Evolutionary conservation across 139 green algal genomes (phyloP).

Genomic region (Closterium sp.): DNA sequence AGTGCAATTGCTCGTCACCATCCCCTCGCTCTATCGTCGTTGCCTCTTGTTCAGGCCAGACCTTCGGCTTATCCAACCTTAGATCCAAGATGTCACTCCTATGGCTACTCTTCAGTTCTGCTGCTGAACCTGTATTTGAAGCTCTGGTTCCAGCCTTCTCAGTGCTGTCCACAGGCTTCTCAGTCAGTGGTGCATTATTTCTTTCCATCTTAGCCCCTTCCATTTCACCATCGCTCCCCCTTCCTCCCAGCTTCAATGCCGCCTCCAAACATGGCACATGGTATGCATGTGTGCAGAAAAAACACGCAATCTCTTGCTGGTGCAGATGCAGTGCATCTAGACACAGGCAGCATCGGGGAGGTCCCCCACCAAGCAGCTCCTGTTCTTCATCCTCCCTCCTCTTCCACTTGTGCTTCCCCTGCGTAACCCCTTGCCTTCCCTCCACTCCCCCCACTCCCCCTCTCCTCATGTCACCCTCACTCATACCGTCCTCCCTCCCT

Average conservation of each 20-base stretch:
- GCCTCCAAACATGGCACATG: slow-evolving; percentile 43
- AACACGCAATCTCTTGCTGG: slow-evolving; percentile 17
- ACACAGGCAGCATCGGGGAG: slow-evolving; percentile 44
- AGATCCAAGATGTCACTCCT: too few relatives aligned
- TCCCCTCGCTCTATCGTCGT: not conserved
- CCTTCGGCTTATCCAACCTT: not conserved
- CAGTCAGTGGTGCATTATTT: not conserved
- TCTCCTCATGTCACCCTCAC: slow-evolving; percentile 40
- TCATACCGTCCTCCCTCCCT: slow-evolving; percentile 77
- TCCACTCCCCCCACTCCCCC: not conserved
- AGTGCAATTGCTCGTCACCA: not conserved
- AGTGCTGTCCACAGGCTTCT: slow-evolving; percentile 1
- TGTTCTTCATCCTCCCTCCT: not conserved
- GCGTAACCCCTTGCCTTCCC: not conserved
- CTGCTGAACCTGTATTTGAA: not conserved
- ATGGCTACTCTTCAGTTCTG: not conserved
- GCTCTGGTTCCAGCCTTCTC: not conserved
- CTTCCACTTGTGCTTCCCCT: not conserved
- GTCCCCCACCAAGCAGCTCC: not conserved
- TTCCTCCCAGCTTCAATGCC: not conserved
- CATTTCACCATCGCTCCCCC: not conserved
- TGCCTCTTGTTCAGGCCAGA: not conserved
- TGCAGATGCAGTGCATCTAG: slow-evolving; percentile 42
- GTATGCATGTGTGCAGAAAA: slow-evolving; percentile 53
- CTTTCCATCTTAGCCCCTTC: not conserved